Conservation (phyloP, 164 flowering plant genomes). For the Stephania cephalantha region DNA sequence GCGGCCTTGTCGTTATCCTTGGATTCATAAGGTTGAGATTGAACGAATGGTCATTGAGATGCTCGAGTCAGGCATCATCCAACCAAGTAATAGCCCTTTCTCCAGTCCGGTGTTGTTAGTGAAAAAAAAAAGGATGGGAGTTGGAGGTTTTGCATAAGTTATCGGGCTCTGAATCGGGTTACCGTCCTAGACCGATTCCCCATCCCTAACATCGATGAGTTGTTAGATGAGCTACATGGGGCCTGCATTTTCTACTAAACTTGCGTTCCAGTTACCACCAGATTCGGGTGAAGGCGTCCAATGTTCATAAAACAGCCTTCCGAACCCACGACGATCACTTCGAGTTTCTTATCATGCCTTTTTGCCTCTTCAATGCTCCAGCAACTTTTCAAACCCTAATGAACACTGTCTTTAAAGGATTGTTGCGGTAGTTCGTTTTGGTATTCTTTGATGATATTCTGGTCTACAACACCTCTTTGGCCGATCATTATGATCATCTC, state of each 20-base stretch:
- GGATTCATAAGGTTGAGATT: neutral
- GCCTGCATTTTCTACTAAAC: neutral
- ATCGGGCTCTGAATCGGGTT: too few species aligned
- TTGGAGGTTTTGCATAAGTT: too few species aligned
- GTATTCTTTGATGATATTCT: conserved; percentile 1
- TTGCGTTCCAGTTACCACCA: conserved; percentile 3
- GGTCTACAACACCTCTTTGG: neutral
- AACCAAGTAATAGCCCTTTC: too few species aligned
- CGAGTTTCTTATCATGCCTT: too few species aligned
- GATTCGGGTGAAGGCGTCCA: neutral
- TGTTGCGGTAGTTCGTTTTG: neutral
- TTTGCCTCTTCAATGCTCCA: neutral
- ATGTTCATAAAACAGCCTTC: neutral
- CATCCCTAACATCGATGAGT: too few species aligned
- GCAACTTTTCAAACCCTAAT: neutral
- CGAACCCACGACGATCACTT: neutral
- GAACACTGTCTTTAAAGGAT: neutral
- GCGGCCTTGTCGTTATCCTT: neutral
- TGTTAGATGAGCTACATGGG: neutral
- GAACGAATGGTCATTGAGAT: too few species aligned
- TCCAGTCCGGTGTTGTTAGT: too few species aligned
- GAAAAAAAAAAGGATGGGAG: too few species aligned
- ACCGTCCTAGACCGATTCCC: too few species aligned
- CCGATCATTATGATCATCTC: neutral
- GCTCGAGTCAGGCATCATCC: too few species aligned